Evolutionary conservation across 805 yeast species (phyloP).

Genomic region (Komagataella kurtzmanii): DNA sequence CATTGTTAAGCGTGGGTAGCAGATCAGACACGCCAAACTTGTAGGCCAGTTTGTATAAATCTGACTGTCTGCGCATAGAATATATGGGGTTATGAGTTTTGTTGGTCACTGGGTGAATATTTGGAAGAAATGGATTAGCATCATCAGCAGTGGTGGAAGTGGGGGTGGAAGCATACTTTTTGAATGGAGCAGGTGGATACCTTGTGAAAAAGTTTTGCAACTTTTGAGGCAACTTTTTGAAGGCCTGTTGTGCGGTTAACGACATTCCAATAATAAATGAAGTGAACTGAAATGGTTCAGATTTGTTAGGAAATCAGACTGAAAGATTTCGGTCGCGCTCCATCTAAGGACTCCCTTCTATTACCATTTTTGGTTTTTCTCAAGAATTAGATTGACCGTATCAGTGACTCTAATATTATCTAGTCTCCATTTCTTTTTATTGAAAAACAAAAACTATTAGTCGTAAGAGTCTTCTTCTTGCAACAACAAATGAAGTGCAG

Average conservation of each 20-base stretch:
- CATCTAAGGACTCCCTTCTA: not conserved
- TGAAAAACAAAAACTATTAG: not conserved
- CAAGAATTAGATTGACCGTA: not conserved
- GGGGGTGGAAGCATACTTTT: conserved; percentile 49
- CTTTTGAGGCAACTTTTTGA: conserved; percentile 46
- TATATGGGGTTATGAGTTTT: conserved; percentile 64
- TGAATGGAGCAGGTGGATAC: conserved; percentile 78
- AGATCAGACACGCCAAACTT: conserved; percentile 69
- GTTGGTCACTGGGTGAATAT: conserved; percentile 73
- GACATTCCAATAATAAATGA: conserved; percentile 1
- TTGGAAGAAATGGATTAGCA: conserved; percentile 81
- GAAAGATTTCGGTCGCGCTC: not conserved
- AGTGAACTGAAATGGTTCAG: not conserved
- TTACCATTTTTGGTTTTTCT: not conserved
- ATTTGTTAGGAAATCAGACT: not conserved
- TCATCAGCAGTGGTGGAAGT: conserved; percentile 50
- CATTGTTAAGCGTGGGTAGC: conserved; percentile 50
- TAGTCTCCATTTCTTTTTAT: not conserved
- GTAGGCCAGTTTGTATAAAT: conserved; percentile 68
- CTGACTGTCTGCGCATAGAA: conserved; percentile 74
- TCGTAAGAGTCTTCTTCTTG: not conserved
- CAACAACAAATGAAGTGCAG: not conserved
- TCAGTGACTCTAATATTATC: not conserved
- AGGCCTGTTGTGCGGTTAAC: conserved; percentile 18
- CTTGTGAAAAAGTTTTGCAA: conserved; percentile 64